phyloP scores from a whole-genome alignment of 768 basidiomycete species.

The Auricularia sp. region DNA sequence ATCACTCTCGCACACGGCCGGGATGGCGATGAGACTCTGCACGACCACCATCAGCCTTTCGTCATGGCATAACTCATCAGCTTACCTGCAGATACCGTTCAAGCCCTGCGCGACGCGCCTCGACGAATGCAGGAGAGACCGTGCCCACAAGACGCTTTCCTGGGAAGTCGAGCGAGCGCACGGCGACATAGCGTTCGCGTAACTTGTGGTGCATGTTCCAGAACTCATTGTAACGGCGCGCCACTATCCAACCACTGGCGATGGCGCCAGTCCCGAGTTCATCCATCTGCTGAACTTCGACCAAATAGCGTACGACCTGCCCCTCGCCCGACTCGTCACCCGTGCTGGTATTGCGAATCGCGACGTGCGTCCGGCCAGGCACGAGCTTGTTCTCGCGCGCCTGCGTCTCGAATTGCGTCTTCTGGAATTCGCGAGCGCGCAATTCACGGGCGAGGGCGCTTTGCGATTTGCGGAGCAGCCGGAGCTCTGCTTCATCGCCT shows the following conservation, averaged over 20 bases:
- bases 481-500: constrained; percentile 79
- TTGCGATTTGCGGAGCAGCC: constrained; percentile 72
- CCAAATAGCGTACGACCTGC: constrained; percentile 80
- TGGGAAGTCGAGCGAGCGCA: constrained; percentile 76
- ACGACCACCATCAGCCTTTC: background rate
- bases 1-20: constrained; percentile 67
- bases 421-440: constrained; percentile 79
- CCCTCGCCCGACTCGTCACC: constrained; percentile 74
- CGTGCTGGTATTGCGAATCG: constrained; percentile 72
- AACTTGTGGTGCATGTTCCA: constrained; percentile 78
- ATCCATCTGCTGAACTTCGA: constrained; percentile 86
- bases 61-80: constrained; percentile 6
- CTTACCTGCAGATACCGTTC: constrained; percentile 87
- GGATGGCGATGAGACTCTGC: constrained; percentile 64
- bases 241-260: constrained; percentile 85
- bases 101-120: constrained; percentile 62
- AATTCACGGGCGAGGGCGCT: constrained; percentile 73
- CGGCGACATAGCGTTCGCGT: constrained; percentile 58
- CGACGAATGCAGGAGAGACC: constrained; percentile 82
- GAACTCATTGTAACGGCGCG: constrained; percentile 92
- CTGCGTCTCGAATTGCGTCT: constrained; percentile 87
- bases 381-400: constrained; percentile 82
- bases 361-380: constrained; percentile 74
- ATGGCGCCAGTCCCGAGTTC: constrained; percentile 51
- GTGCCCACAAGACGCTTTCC: constrained; percentile 78